Conservation (phyloP, 257 asterid species). For the Petunia axillaris region DNA sequence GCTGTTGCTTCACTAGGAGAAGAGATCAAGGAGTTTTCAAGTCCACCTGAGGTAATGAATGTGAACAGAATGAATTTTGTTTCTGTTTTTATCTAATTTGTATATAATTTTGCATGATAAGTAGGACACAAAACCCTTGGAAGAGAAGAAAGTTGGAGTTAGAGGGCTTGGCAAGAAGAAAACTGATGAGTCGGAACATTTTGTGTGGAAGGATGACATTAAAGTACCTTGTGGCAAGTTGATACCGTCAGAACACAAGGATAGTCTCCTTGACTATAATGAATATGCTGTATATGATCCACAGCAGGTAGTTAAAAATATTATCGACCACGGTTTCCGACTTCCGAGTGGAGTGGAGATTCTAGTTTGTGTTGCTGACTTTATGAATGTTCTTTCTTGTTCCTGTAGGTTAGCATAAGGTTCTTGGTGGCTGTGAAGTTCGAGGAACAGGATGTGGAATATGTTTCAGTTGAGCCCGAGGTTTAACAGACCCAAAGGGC, state of each 20-base stretch:
- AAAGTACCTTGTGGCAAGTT: conserved; percentile 79
- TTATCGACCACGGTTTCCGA: no score
- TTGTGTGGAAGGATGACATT: conserved; percentile 72
- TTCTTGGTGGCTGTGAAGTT: conserved; percentile 77
- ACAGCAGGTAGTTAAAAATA: conserved; percentile 47
- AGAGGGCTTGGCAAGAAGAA: conserved; percentile 69
- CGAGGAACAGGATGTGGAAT: conserved; percentile 68
- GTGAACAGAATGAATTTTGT: no score
- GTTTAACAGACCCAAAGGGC: background rate
- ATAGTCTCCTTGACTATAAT: conserved; percentile 70
- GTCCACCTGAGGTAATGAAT: conserved; percentile 46
- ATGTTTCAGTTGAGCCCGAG: conserved; percentile 38
- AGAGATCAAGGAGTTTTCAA: conserved; percentile 41
- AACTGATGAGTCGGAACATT: conserved; percentile 80
- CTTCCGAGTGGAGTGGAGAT: background rate
- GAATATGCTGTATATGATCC: conserved; percentile 90
- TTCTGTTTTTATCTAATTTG: background rate
- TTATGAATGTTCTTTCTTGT: no score
- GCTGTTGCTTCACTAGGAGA: conserved; percentile 81
- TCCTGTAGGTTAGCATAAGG: conserved; percentile 55
- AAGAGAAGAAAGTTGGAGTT: conserved; percentile 64
- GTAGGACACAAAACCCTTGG: conserved; percentile 54
- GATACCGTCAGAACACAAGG: conserved; percentile 56
- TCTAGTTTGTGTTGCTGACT: background rate
- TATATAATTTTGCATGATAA: background rate